Conservation (phyloP, 148 eudicot species). For the Camellia lanceoleosa region DNA sequence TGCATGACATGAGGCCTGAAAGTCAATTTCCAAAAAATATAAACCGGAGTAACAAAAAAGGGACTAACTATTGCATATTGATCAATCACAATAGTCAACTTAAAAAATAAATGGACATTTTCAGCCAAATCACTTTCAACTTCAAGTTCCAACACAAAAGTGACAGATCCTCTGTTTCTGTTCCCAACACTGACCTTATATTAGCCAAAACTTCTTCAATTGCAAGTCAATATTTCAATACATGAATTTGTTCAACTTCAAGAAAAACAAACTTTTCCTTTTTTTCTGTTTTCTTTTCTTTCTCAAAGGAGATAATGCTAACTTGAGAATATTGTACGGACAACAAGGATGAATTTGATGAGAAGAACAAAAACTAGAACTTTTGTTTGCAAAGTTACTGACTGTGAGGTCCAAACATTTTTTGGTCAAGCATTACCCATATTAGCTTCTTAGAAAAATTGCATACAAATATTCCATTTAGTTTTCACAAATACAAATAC, state of each 20-base stretch:
- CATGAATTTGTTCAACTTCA: background rate
- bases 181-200: no score
- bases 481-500: background rate
- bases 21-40: constrained; percentile 14
- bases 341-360: background rate
- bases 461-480: background rate
- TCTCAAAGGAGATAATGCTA: background rate
- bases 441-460: background rate
- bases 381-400: background rate
- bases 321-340: background rate
- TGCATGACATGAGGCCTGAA: constrained; percentile 31
- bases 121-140: background rate
- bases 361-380: background rate
- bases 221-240: background rate
- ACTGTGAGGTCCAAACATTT: background rate
- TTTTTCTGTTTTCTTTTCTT: background rate
- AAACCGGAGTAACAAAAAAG: constrained; percentile 4
- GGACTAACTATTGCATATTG: background rate
- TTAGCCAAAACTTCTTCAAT: no score
- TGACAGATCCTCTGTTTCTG: no score
- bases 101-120: background rate
- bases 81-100: background rate
- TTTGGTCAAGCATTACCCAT: background rate
- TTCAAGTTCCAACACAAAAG: background rate
- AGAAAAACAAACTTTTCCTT: background rate